A percentile compares a stretch with the other conserved stretches of the same genome.
These are phyloP conservation scores for Turritis glabra DNA, from an alignment of 345 rosid genomes.

Conservation along the genomic window DNA sequence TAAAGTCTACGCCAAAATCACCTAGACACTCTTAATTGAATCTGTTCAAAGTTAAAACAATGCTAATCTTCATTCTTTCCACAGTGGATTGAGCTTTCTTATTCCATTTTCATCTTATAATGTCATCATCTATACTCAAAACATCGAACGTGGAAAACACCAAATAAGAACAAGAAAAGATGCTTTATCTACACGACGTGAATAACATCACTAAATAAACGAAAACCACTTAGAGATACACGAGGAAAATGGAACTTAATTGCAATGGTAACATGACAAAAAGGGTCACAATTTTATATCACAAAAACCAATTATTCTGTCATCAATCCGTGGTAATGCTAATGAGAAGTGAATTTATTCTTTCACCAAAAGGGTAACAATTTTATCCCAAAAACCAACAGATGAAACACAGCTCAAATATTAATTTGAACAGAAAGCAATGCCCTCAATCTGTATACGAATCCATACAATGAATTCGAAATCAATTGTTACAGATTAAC, in stretches of 20 bases:
- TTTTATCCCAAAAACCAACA: not conserved
- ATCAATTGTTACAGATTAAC: not conserved
- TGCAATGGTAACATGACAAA: not conserved
- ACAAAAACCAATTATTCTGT: not conserved
- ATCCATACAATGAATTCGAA: conserved; percentile 2
- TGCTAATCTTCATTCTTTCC: not conserved
- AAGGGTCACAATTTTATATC: too few species aligned
- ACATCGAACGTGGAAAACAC: not conserved
- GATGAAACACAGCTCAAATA: not conserved
- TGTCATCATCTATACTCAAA: conserved; percentile 1
- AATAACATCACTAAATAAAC: not conserved
- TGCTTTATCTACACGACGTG: not conserved
- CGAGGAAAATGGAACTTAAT: not conserved
- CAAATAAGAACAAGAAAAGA: conserved; percentile 10
- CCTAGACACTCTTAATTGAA: not conserved
- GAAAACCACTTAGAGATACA: not conserved
- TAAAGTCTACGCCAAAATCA: not conserved
- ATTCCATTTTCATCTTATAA: not conserved
- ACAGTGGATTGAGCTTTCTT: not conserved
- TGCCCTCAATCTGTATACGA: not conserved
- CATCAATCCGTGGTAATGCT: not conserved
- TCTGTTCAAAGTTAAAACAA: not conserved
- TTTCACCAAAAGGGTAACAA: not conserved
- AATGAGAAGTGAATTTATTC: not conserved
- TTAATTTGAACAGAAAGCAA: not conserved